Base-by-base conservation (phyloP, 768 basidiomycete genomes). In the Dioszegia crocea region DNA sequence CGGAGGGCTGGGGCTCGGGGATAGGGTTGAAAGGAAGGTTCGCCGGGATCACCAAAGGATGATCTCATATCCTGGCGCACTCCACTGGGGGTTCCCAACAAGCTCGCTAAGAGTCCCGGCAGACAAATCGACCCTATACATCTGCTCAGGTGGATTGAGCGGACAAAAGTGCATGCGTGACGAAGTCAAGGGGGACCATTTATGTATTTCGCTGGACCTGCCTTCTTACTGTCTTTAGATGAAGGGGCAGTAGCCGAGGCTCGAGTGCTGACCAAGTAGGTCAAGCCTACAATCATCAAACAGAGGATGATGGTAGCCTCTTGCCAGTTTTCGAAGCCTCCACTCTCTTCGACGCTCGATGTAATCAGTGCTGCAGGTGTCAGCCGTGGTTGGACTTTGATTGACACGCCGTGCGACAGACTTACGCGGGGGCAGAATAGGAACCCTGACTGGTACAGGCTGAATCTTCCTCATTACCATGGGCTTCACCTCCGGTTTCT, bases 261-360 rank as follows among this genome's bases (percentile, higher is more conserved):
- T 47, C 64, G 48, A 11, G 62, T 60, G 39, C 59, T 60, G n/a
- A 68, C 62, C n/a, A 72, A 51, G 57, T 69, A 72, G 14, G 69
- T 69, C 30, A 68, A 45, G 5, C 62, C 70, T 1, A 72, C 60
- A 27, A 66, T 61, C 31, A 65, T 68, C 44, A 72, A 54, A 38
- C 65, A 66, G 3, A 72, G 60, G n/a, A 72, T 65, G 43, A 72
- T 65, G 4, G 70, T 72, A 4, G 67, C 67, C 52, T 72, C 70
- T 30, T 72, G 70, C 70, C 70, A 72, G 40, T 65, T 68, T 30
- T 72, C 70, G 36, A 66, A 17, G 6, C 52, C 65, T 1, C 55
- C 40, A 26, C 41, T 44, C 27, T 56, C 51, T 19, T 53, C 49
- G 11, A 33, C n/a, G n/a, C 55, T 14, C 11, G 56, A 47, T 29